Evolutionary conservation across 768 basidiomycete genomes (phyloP).

Genomic region (Podaxis sp.): DNA sequence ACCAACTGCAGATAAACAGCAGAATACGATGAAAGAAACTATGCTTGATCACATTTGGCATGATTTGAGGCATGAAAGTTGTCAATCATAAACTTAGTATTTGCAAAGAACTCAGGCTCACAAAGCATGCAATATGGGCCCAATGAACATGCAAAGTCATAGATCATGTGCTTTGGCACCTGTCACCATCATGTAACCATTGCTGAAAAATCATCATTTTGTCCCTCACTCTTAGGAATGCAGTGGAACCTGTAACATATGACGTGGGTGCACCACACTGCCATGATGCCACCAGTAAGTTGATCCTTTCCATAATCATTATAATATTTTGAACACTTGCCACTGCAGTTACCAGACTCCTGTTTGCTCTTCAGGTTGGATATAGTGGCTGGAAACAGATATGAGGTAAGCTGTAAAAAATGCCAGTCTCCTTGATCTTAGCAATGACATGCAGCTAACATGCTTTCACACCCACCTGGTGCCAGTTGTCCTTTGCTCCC

Average conservation of each 20-base stretch:
- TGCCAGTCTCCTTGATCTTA: constrained; percentile 21
- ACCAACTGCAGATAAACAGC: constrained; percentile 26
- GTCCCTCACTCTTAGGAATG: constrained; percentile 33
- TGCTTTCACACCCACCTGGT: background rate
- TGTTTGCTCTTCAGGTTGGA: constrained; percentile 24
- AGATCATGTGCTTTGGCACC: constrained; percentile 31
- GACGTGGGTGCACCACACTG: constrained; percentile 31
- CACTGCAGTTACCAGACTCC: constrained; percentile 18
- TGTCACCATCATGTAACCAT: constrained; percentile 31
- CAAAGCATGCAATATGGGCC: constrained; percentile 30
- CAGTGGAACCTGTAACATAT: constrained; percentile 33
- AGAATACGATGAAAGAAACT: constrained; percentile 29
- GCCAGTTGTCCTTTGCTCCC: background rate
- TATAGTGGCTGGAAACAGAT: constrained; percentile 26
- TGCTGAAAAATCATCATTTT: constrained; percentile 38
- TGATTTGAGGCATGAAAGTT: constrained; percentile 31
- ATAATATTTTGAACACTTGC: constrained; percentile 33
- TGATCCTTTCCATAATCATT: constrained; percentile 23
- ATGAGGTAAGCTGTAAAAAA: constrained; percentile 27
- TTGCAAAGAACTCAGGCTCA: constrained; percentile 26
- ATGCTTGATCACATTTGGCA: constrained; percentile 28
- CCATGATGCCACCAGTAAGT: constrained; percentile 29
- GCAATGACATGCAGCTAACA: background rate
- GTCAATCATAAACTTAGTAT: constrained; percentile 33
- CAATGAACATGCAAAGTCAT: constrained; percentile 32